phyloP scores from a whole-genome alignment of 2,329 filamentous ascomycete species.

The Ophiostoma novo-ulmi region DNA sequence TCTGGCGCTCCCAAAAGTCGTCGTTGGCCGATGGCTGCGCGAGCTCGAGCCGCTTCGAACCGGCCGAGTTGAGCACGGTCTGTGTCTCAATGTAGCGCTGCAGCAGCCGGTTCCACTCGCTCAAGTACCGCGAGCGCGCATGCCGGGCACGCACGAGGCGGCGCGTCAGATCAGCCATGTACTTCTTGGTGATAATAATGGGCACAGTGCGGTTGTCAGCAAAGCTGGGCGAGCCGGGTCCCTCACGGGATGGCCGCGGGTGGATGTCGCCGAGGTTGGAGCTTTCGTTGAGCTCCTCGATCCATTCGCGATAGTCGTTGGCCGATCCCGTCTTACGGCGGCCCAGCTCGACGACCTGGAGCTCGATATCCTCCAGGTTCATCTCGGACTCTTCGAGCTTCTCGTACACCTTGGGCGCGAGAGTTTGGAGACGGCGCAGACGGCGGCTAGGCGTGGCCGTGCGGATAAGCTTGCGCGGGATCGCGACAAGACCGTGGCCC shows the following conservation, averaged over 20 bases:
- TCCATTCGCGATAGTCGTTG: conserved; percentile 80
- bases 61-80: conserved; percentile 74
- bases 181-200: conserved; percentile 84
- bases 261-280: conserved; percentile 39
- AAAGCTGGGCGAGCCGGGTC: conserved; percentile 25
- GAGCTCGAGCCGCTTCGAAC: conserved; percentile 76
- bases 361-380: conserved; percentile 73
- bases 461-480: conserved; percentile 75
- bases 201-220: conserved; percentile 51
- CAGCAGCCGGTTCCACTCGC: conserved; percentile 79
- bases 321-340: conserved; percentile 75
- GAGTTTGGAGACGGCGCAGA: conserved; percentile 67
- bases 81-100: conserved; percentile 70
- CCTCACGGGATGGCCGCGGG: conserved; percentile 33
- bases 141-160: conserved; percentile 77
- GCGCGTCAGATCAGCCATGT: conserved; percentile 82
- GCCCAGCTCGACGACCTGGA: conserved; percentile 71
- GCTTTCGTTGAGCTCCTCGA: conserved; percentile 83
- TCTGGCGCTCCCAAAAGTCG: conserved; percentile 50
- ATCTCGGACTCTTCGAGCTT: conserved; percentile 79
- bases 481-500: conserved; percentile 91
- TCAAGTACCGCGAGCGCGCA: conserved; percentile 72
- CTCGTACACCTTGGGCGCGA: conserved; percentile 79
- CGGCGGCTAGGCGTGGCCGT: conserved; percentile 71
- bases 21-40: conserved; percentile 51